Conservation (phyloP, 257 asterid species). For the Scutellaria baicalensis region DNA sequence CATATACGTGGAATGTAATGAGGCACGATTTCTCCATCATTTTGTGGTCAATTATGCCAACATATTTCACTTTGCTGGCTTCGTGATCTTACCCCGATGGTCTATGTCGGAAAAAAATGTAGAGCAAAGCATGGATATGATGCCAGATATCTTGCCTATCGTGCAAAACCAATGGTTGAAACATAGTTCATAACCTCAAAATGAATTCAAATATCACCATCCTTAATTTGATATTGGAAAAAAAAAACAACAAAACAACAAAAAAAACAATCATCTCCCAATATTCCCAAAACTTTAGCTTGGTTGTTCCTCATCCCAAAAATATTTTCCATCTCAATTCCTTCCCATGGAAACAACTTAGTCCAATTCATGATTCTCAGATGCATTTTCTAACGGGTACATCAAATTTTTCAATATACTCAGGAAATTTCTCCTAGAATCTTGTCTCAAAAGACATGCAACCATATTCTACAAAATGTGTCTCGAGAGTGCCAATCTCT, state of each 20-base stretch:
- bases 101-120: background rate
- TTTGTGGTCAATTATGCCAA: conserved; percentile 15
- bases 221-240: background rate
- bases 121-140: background rate
- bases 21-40: conserved; percentile 18
- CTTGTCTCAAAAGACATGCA: background rate
- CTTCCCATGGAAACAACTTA: too few species aligned
- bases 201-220: background rate
- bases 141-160: background rate
- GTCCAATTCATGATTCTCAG: too few species aligned
- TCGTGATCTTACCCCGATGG: background rate
- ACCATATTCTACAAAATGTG: background rate
- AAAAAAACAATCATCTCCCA: too few species aligned
- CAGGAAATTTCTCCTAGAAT: background rate
- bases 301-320: background rate
- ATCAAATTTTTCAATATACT: background rate
- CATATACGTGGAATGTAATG: background rate
- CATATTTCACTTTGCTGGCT: conserved; percentile 2
- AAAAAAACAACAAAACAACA: too few species aligned
- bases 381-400: too few species aligned
- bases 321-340: too few species aligned
- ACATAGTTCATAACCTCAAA: background rate
- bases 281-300: too few species aligned
- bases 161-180: background rate
- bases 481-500: too few species aligned